Base-by-base conservation (phyloP, 2,329 filamentous ascomycete species). In the Rachicladosporium sp. region DNA sequence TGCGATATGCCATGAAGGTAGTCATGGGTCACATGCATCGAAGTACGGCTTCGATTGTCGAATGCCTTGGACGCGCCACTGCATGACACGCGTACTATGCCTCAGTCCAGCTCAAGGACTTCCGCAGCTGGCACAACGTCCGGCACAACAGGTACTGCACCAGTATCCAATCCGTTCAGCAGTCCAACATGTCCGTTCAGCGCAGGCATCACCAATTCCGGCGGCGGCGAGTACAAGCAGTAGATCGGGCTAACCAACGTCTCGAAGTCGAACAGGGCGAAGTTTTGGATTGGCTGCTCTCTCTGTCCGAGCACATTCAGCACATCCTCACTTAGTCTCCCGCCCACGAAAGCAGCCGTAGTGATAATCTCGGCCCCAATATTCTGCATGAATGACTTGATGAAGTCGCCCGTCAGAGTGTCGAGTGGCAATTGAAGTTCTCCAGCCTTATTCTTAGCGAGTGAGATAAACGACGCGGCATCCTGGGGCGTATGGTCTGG, bases 201-300 rank as follows among this genome's bases (percentile, higher is more conserved):
- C 5, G 37, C 36, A 10, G 38, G 41, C 40, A 52, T 38, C 13
- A 47, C 38, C 2, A 54, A 38, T 40, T 55, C 53, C 10, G 55
- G 53, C 27, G 53, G 50, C 27, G 51, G 43, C 29, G 44, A 54
- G 43, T 49, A 58, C 31, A 96, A 68, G 2, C 86, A 73, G 57
- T 91, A 94, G 48, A 91, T 78, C 2, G 78, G 78, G 0, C 82
- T 84, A 48, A 83, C 75, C 61, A 84, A 82, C 34, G 71, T 74
- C 50, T 85, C 82, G 10, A 88, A 88, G 58, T 96, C 87, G 53
- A 96, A 94, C 12, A 96, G 68, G 36, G 94, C 74, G 58, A 94
- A 77, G 60, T 98, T 98, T 65, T 98, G 91, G 32, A 98, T 82
- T 1, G 91, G 91, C 61, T 95, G 91, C 64, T 96, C 87, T 31